Evolutionary conservation across 2,329 filamentous ascomycete species (phyloP).

Genomic region (Pseudopithomyces maydicus): DNA sequence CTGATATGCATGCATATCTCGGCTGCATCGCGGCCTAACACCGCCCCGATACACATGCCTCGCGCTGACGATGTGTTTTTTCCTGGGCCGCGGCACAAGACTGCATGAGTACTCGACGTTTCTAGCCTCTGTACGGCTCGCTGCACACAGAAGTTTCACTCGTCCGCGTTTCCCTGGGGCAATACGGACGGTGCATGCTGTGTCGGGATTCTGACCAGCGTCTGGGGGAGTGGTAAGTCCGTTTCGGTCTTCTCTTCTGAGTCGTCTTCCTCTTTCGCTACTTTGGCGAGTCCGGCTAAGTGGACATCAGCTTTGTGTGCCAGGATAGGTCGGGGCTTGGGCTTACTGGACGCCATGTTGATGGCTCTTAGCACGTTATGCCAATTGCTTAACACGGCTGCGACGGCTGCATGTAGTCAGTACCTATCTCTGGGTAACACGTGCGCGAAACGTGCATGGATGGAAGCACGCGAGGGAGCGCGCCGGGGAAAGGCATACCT

Average conservation of each 20-base stretch:
- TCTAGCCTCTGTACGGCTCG: neutral
- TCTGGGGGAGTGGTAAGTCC: conserved; percentile 71
- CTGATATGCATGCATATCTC: conserved; percentile 10
- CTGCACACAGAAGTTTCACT: conserved; percentile 25
- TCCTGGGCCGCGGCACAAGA: neutral
- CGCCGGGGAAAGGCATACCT: conserved; percentile 55
- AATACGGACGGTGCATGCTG: conserved; percentile 61
- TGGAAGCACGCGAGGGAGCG: neutral
- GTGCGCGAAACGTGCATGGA: conserved; percentile 10
- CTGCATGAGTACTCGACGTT: neutral
- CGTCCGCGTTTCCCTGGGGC: conserved; percentile 40
- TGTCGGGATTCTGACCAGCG: conserved; percentile 82
- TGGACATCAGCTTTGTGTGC: conserved; percentile 15
- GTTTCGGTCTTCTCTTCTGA: conserved; percentile 47
- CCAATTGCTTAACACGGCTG: conserved; percentile 85
- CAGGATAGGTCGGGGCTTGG: neutral
- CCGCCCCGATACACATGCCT: neutral
- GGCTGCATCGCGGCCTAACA: conserved; percentile 8
- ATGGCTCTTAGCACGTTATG: conserved; percentile 84
- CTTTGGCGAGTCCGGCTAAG: conserved; percentile 71
- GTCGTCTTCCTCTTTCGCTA: conserved; percentile 55
- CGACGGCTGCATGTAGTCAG: conserved; percentile 65
- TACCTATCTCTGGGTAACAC: conserved; percentile 6
- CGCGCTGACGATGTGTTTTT: conserved; percentile 2
- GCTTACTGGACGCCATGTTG: conserved; percentile 81